phyloP scores from a whole-genome alignment of 2,329 filamentous ascomycete genomes.

The Aspergillus sp. region DNA sequence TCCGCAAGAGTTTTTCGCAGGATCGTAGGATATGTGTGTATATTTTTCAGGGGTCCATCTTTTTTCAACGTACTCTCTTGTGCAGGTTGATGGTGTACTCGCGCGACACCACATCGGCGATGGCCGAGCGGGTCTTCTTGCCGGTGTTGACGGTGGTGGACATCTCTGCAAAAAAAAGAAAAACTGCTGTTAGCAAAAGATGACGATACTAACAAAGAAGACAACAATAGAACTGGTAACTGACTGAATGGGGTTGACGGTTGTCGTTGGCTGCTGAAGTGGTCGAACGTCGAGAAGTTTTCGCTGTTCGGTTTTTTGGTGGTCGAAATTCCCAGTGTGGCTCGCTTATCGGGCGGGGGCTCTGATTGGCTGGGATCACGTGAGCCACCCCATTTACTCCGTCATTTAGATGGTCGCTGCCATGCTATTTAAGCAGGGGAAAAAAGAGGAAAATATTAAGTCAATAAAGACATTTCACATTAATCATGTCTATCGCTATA shows the following conservation, averaged over 20 bases:
- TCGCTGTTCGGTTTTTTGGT: conserved; percentile 21
- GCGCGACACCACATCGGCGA: conserved; percentile 97
- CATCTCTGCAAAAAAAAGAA: conserved; percentile 50
- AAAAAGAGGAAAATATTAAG: too few species aligned
- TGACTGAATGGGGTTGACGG: conserved; percentile 33
- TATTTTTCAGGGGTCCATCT: too few species aligned
- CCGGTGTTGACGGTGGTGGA: conserved; percentile 59
- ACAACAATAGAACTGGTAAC: conserved; percentile 8
- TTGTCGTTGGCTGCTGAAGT: conserved; percentile 31
- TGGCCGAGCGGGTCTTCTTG: conserved; percentile 84
- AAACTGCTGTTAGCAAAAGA: background rate
- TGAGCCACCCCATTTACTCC: background rate
- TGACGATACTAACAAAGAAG: conserved; percentile 1
- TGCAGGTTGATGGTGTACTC: conserved; percentile 99
- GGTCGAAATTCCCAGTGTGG: conserved; percentile 32
- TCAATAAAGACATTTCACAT: too few species aligned
- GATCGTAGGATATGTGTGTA: too few species aligned
- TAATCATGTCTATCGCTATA: too few species aligned
- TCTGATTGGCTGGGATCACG: conserved; percentile 22
- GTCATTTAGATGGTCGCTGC: too few species aligned
- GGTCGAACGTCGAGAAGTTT: conserved; percentile 28
- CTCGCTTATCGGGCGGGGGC: conserved; percentile 28
- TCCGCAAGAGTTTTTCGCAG: too few species aligned
- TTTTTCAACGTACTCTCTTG: conserved; percentile 80
- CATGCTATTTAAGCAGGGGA: too few species aligned